Percentiles rank a stretch among this genome's conserved stretches.
Evolutionary conservation across 1,284 basidiomycete species (phyloP).

Genomic region (Melanopsichium pennsylvanicum): DNA sequence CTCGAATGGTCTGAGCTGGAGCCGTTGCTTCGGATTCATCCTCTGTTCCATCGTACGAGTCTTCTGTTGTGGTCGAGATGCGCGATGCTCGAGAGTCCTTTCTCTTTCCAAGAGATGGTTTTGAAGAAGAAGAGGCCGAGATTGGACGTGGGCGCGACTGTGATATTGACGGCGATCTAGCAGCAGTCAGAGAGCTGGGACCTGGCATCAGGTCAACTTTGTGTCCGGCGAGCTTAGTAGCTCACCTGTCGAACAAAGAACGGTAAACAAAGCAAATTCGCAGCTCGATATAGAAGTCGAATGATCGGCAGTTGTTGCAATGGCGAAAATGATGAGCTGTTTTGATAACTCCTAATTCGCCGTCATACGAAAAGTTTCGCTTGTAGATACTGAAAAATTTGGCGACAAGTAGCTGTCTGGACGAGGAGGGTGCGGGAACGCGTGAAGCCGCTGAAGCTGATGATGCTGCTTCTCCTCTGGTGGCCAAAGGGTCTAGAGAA

Average conservation of each 20-base stretch:
- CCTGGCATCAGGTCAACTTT: constrained; percentile 7
- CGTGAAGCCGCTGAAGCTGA: no score
- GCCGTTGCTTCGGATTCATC: constrained; percentile 36
- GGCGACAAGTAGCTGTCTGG: no score
- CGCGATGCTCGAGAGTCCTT: constrained; percentile 17
- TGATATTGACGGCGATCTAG: constrained; percentile 5
- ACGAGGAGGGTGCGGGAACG: no score
- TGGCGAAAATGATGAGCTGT: no score
- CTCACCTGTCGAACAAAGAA: background rate
- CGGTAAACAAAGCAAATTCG: background rate
- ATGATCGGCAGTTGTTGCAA: background rate
- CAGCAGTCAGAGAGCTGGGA: constrained; percentile 3
- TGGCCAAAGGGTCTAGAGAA: no score
- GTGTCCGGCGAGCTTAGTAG: background rate
- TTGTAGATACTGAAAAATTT: no score
- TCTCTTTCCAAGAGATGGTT: constrained; percentile 3
- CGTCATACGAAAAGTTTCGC: no score
- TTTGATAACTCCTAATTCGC: no score
- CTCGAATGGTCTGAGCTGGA: constrained; percentile 46
- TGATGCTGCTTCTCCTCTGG: no score
- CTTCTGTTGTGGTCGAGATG: constrained; percentile 15
- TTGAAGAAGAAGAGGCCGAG: constrained; percentile 1
- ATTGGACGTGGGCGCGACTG: background rate
- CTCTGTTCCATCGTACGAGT: constrained; percentile 24
- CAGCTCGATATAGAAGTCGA: no score